Percentiles rank a stretch among this genome's conserved stretches.
Evolutionary conservation across 2,329 filamentous ascomycete genomes (phyloP).

Genomic region (Colletotrichum filicis): DNA sequence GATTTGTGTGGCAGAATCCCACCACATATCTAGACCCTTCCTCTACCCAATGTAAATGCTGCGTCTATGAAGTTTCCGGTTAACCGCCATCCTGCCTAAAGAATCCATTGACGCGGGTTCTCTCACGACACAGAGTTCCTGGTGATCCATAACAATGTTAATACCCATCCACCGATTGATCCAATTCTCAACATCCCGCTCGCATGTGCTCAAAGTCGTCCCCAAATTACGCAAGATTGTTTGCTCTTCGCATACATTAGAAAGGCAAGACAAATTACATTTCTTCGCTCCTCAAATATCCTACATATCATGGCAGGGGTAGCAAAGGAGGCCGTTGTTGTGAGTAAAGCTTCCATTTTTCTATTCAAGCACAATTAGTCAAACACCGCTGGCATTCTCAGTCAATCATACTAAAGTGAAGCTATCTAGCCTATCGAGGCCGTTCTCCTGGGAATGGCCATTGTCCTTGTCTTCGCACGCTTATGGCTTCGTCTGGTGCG

Average conservation of each 20-base stretch:
- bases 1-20: neutral
- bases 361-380: neutral
- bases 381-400: neutral
- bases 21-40: neutral
- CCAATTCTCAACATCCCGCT: neutral
- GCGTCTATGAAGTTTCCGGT: neutral
- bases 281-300: neutral
- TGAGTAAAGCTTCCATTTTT: conserved; percentile 10
- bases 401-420: conserved; percentile 7
- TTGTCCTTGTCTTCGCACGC: conserved; percentile 38
- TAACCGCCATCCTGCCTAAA: neutral
- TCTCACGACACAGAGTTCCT: neutral
- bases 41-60: neutral
- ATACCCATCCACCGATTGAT: neutral
- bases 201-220: neutral
- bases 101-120: neutral
- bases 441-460: conserved; percentile 38
- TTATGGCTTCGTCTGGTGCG: conserved; percentile 40
- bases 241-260: neutral
- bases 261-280: neutral
- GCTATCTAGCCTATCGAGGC: conserved; percentile 42
- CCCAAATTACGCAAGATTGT: neutral
- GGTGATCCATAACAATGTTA: neutral
- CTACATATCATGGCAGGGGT: conserved; percentile 21
- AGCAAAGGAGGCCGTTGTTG: conserved; percentile 33